Conservation (phyloP, 352 stramenopile genomes). For the Globisporangium recalcitrans region DNA sequence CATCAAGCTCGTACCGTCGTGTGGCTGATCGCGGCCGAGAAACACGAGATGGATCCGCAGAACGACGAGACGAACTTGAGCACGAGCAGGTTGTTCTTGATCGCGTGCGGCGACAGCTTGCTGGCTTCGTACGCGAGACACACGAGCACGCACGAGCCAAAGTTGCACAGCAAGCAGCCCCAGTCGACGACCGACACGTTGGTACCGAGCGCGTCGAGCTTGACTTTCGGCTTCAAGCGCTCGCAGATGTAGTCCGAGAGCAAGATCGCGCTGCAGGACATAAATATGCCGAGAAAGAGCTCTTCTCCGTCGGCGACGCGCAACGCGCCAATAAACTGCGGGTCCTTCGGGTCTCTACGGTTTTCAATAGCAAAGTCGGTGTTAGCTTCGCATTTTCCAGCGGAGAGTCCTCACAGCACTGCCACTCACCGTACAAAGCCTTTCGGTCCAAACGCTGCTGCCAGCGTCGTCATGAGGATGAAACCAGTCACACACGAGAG, state of each 20-base stretch:
- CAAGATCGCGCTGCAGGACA: conserved; percentile 60
- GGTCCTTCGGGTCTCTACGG: conserved; percentile 69
- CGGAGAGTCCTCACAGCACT: neutral
- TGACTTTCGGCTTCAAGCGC: conserved; percentile 10
- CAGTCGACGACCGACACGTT: conserved; percentile 35
- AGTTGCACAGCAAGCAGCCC: conserved; percentile 57
- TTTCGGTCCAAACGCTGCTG: conserved; percentile 39
- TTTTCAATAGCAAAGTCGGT: neutral
- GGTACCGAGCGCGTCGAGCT: conserved; percentile 4
- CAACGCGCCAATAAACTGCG: conserved; percentile 58
- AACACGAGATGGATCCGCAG: conserved; percentile 63
- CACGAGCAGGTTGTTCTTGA: conserved; percentile 53
- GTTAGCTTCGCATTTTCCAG: neutral
- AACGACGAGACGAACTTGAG: conserved; percentile 80
- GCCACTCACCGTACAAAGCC: conserved; percentile 56
- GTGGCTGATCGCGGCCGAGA: conserved; percentile 50
- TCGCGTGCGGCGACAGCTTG: conserved; percentile 28
- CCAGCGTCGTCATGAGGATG: conserved; percentile 33
- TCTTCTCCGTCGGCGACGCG: conserved; percentile 65
- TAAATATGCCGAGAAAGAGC: conserved; percentile 61
- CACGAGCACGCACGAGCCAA: conserved; percentile 38
- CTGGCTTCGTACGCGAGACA: conserved; percentile 49
- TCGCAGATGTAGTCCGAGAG: conserved; percentile 46
- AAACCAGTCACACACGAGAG: conserved; percentile 28
- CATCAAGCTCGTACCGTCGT: conserved; percentile 44